Conservation (phyloP, 495 filamentous ascomycete species). For the Neurospora africana region DNA sequence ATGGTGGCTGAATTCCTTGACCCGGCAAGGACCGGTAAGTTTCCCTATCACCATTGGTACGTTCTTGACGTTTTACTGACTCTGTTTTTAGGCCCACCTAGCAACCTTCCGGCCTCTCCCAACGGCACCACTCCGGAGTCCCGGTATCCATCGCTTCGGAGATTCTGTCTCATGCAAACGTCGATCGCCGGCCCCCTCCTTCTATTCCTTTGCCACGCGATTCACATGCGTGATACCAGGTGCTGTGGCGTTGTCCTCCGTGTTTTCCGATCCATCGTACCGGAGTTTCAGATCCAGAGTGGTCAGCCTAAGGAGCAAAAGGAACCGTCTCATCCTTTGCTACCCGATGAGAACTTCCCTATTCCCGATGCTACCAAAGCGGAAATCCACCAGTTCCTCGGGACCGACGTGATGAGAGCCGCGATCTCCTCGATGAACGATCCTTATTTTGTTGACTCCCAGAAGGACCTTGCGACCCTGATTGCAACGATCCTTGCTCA, state of each 20-base stretch:
- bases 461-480: slow-evolving; percentile 81
- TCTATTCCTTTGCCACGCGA: slow-evolving; percentile 79
- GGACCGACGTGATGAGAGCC: slow-evolving; percentile 67
- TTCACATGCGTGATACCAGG: slow-evolving; percentile 82
- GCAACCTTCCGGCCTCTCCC: not conserved
- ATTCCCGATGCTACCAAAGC: slow-evolving; percentile 39
- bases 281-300: slow-evolving; percentile 46
- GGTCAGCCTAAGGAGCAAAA: not conserved
- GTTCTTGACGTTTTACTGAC: not conserved
- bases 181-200: slow-evolving; percentile 78
- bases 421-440: slow-evolving; percentile 85
- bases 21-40: slow-evolving; percentile 49
- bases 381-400: slow-evolving; percentile 85
- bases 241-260: slow-evolving; percentile 78
- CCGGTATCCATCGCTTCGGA: slow-evolving; percentile 47
- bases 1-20: slow-evolving; percentile 84
- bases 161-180: slow-evolving; percentile 71
- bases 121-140: slow-evolving; percentile 4
- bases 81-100: not conserved
- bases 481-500: slow-evolving; percentile 76
- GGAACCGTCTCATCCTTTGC: not conserved
- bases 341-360: slow-evolving; percentile 27
- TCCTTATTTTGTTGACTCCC: slow-evolving; percentile 90
- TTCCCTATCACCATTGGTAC: not conserved
- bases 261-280: slow-evolving; percentile 72